phyloP scores from a whole-genome alignment of 495 filamentous ascomycete species.

The Aspergillus avenaceus region DNA sequence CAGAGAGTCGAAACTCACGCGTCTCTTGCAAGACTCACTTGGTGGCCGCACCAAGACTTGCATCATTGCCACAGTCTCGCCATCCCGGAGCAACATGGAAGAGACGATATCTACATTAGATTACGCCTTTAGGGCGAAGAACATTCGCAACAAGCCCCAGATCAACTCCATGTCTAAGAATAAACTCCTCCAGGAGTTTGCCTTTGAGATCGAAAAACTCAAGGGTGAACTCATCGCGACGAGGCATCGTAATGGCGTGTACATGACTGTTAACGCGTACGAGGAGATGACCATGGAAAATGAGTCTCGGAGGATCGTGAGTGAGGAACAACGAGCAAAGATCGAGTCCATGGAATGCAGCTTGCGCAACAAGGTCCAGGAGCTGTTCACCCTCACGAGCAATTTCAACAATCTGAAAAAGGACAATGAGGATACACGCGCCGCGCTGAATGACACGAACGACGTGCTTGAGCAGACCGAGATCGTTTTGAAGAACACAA shows the following conservation, averaged over 20 bases:
- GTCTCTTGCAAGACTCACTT: constrained; percentile 91
- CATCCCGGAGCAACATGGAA: constrained; percentile 89
- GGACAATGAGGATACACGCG: constrained; percentile 72
- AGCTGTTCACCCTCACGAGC: constrained; percentile 78
- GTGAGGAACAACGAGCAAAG: constrained; percentile 85
- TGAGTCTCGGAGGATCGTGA: constrained; percentile 87
- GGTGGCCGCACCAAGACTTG: constrained; percentile 95
- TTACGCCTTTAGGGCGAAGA: constrained; percentile 96
- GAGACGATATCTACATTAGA: constrained; percentile 97
- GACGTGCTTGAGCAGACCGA: constrained; percentile 83
- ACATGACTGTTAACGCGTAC: constrained; percentile 77
- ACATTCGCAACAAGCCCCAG: constrained; percentile 96
- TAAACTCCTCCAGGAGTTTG: constrained; percentile 83
- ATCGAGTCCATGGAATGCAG: constrained; percentile 90
- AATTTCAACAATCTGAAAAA: constrained; percentile 83
- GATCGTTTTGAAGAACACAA: constrained; percentile 68
- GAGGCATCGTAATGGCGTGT: constrained; percentile 90
- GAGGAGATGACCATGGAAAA: constrained; percentile 86
- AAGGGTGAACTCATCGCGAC: constrained; percentile 92
- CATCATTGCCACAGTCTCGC: constrained; percentile 95
- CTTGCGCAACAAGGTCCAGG: constrained; percentile 84
- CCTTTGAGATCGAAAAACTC: constrained; percentile 88
- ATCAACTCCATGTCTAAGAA: constrained; percentile 92
- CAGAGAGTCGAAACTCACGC: constrained; percentile 92
- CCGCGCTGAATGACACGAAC: constrained; percentile 70